A percentile compares a stretch with the other conserved stretches of the same genome.
phyloP scores from a whole-genome alignment of 2,329 filamentous ascomycete genomes.

The Trichoderma koningii region DNA sequence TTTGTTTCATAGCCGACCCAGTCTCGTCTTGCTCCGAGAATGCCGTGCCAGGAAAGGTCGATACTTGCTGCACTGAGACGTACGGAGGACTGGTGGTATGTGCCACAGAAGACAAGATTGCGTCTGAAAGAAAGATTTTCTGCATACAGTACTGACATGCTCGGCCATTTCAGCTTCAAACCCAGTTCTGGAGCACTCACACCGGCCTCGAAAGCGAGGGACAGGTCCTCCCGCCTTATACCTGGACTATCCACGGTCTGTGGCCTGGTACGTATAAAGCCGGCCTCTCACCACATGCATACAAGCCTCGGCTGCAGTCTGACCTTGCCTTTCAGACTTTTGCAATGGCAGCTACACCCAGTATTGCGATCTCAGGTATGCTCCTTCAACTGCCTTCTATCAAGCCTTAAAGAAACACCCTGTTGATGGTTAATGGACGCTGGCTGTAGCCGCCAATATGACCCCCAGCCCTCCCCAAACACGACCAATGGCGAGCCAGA shows the following conservation, averaged over 20 bases:
- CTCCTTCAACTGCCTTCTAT: no score
- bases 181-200: conserved; percentile 67
- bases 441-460: conserved; percentile 57
- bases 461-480: conserved; percentile 62
- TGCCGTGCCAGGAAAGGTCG: conserved; percentile 50
- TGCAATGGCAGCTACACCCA: conserved; percentile 61
- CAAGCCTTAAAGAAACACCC: not conserved
- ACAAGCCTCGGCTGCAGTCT: not conserved
- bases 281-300: not conserved
- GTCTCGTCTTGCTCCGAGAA: conserved; percentile 52
- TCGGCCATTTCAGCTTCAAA: conserved; percentile 46
- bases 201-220: conserved; percentile 60
- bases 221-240: conserved; percentile 58
- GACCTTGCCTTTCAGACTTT: conserved; percentile 40
- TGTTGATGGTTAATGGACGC: not conserved
- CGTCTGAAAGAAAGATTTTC: not conserved
- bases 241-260: conserved; percentile 62
- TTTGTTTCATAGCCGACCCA: conserved; percentile 27
- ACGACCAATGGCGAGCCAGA: conserved; percentile 59
- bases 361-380: conserved; percentile 61
- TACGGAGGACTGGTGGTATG: conserved; percentile 60
- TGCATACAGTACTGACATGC: not conserved
- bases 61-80: conserved; percentile 67
- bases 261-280: conserved; percentile 49
- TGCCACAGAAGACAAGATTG: not conserved